Base-by-base conservation (phyloP, 148 eudicot species). In the Rheum nobile region DNA sequence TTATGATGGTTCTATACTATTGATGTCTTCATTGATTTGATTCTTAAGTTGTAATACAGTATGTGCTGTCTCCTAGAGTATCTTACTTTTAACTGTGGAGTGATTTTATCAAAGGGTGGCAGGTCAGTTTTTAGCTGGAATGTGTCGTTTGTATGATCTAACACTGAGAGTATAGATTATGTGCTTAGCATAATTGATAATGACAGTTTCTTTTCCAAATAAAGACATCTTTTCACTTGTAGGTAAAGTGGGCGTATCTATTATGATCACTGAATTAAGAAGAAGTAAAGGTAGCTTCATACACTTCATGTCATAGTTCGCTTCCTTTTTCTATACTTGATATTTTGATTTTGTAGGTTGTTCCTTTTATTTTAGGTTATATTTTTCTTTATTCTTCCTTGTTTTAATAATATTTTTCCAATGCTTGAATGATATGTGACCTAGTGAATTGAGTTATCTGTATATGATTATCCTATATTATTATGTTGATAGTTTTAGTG, bases 161-260 rank as follows among this genome's bases (percentile, higher is more conserved):
- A 63, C 57, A 29, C 80, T 44, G n/a, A n/a, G 69, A 59, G 79
- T 72, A 59, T 79, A 70, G 39, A 79, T 81, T 73, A 59, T 81
- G 57, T 81, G 76, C 82, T 78, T 71, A 74, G 80, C 63, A 72
- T 85, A 74, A 75, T 84, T 83, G 82, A n/a, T n/a, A n/a, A 84
- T 85, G 82, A 77, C 85, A 85, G 84, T 86, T 89, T 91, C 82
- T 85, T 77, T 88, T 80, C 96, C 86, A 82, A 86, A 87, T 88
- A 84, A 94, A 91, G 79, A 79, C 80, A 78, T 88, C 89, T 91
- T 91, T 91, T 91, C 84, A 80, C 88, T 94, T 93, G 98, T 94
- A 91, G 97, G 97, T 89, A 85, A 88, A 84, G 78, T 90, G 89
- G 95, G 86, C 87, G 89, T 89, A 75, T 82, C 98, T 89, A 86